Evolutionary conservation across 2,329 filamentous ascomycete species (phyloP).

Genomic region (Colletotrichum liriopes): DNA sequence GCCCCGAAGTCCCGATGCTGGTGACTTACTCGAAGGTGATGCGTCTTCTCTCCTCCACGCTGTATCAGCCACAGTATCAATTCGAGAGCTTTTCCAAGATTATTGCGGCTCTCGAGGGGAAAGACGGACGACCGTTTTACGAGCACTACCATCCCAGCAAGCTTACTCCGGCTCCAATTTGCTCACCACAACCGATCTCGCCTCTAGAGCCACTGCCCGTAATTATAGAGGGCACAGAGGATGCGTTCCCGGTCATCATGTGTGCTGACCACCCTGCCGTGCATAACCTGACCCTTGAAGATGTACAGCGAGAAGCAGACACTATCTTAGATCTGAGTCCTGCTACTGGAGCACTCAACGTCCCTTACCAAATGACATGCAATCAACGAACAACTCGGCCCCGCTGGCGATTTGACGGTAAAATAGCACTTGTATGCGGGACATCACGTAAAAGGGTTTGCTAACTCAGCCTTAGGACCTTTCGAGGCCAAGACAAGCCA

Average conservation of each 20-base stretch:
- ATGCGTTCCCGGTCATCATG: slow-evolving; percentile 63
- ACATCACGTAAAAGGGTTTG: no score
- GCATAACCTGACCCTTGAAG: slow-evolving; percentile 50
- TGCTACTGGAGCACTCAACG: slow-evolving; percentile 61
- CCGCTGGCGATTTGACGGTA: slow-evolving; percentile 57
- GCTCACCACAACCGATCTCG: slow-evolving; percentile 50
- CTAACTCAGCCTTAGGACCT: slow-evolving; percentile 31
- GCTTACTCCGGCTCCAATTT: slow-evolving; percentile 47
- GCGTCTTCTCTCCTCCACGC: slow-evolving; percentile 56
- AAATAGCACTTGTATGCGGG: not conserved
- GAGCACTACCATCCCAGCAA: slow-evolving; percentile 44
- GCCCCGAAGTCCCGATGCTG: slow-evolving; percentile 62
- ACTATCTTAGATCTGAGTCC: slow-evolving; percentile 56
- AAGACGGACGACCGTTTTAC: slow-evolving; percentile 63
- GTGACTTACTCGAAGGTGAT: slow-evolving; percentile 66
- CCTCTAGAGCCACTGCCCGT: slow-evolving; percentile 51
- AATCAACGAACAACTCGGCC: slow-evolving; percentile 56
- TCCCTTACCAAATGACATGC: slow-evolving; percentile 58
- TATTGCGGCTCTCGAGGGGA: slow-evolving; percentile 59
- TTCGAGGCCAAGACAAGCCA: slow-evolving; percentile 55
- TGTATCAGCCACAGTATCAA: slow-evolving; percentile 62
- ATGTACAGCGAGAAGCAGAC: slow-evolving; percentile 54
- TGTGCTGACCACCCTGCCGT: slow-evolving; percentile 59
- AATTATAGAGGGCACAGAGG: slow-evolving; percentile 53
- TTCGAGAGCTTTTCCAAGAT: slow-evolving; percentile 61